These are phyloP conservation scores for Biscogniauxia sp. DNA, from an alignment of 2,329 filamentous ascomycete genomes.

Conservation along the genomic window DNA sequence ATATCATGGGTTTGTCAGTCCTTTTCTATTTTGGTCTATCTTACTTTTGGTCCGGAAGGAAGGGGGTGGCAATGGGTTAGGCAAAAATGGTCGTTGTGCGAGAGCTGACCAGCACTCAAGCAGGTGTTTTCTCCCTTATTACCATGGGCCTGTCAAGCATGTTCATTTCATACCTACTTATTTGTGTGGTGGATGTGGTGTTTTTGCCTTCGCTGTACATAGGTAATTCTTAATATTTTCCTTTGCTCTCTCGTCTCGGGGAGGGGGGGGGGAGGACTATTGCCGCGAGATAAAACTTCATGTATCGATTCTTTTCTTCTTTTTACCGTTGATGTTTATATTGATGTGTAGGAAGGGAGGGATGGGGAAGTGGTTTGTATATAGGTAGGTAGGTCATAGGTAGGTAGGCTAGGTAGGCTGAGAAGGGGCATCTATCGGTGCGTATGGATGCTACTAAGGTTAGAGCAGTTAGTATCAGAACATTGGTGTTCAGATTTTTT, in stretches of 20 bases:
- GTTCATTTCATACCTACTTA: neutral
- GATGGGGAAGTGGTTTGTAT: too few species aligned
- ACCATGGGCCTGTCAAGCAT: neutral
- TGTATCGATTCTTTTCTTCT: neutral
- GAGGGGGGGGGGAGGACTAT: neutral
- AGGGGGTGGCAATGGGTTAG: neutral
- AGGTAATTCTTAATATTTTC: neutral
- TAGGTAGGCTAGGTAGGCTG: too few species aligned
- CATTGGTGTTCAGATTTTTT: too few species aligned
- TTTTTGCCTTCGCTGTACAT: neutral
- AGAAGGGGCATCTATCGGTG: too few species aligned
- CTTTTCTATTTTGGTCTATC: neutral
- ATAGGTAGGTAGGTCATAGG: too few species aligned
- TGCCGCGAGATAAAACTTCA: neutral
- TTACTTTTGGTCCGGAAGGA: neutral
- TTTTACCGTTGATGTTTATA: too few species aligned
- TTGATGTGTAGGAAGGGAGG: too few species aligned
- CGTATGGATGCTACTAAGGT: too few species aligned
- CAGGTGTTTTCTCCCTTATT: neutral
- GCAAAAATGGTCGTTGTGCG: neutral
- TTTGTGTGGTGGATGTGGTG: neutral
- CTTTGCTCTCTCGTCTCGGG: neutral
- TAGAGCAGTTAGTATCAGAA: too few species aligned
- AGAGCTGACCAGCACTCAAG: neutral
- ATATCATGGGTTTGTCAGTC: neutral